Percentiles rank a stretch among this genome's conserved stretches.
Conservation (phyloP, 345 rosid species). For the Boechera stricta region DNA sequence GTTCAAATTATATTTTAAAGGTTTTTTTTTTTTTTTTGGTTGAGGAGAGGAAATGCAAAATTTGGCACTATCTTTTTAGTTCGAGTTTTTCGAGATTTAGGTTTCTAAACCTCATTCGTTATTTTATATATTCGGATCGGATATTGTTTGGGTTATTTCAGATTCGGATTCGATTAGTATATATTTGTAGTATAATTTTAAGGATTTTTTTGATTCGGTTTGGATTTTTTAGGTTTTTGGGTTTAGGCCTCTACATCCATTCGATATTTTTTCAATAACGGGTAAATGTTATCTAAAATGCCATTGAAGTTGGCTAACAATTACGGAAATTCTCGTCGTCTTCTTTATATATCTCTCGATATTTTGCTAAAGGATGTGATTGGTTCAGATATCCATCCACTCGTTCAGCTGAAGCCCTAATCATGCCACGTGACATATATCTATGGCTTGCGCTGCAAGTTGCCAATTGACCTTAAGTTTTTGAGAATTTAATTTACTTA, state of each 20-base stretch:
- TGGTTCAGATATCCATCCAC: slow-evolving; percentile 24
- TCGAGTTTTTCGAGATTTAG: too few relatives aligned
- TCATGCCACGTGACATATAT: slow-evolving; percentile 24
- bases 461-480: not conserved
- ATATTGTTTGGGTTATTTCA: too few relatives aligned
- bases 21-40: slow-evolving; percentile 13
- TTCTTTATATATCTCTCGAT: slow-evolving; percentile 5
- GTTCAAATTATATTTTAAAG: not conserved
- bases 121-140: too few relatives aligned
- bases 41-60: slow-evolving; percentile 32
- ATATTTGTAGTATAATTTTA: too few relatives aligned
- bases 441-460: slow-evolving; percentile 12
- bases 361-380: slow-evolving; percentile 5
- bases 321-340: slow-evolving; percentile 22
- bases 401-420: not conserved
- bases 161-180: too few relatives aligned
- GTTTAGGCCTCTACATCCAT: too few relatives aligned
- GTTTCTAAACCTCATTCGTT: too few relatives aligned
- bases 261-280: too few relatives aligned
- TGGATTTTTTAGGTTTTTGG: too few relatives aligned
- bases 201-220: too few relatives aligned
- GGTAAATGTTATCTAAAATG: not conserved
- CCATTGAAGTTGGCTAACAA: not conserved
- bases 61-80: too few relatives aligned
- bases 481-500: not conserved